Evolutionary conservation across 2,329 filamentous ascomycete species (phyloP), one percentile per base, ranked within the genome.

Genomic region (Sclerotinia sclerotiorum): DNA sequence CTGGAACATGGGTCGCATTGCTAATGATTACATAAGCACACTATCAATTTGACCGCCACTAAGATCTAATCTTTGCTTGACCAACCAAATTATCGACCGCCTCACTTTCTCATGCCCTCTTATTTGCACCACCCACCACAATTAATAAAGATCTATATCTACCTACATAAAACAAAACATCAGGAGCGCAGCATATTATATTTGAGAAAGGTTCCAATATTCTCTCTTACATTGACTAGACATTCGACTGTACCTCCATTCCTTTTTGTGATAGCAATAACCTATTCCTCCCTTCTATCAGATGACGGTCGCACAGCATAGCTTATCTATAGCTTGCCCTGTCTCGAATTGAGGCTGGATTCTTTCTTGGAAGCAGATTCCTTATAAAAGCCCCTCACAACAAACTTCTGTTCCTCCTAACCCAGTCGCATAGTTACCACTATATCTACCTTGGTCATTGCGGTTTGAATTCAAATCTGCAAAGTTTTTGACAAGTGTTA

Each of bases 401-500:
- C 56, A 67, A 63, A 35, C 49, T 42, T 32, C 51, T 57, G 46
- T 49, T 62, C 66, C 32, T 42, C 35, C 42, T 27, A 57, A 56
- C 32, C 39, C 35, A 35, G 62, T 70, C 67, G 58, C 63, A 69
- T 64, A 70, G 39, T 57, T 32, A 64, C 27, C 48, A 64, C 39
- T 48, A 61, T 65, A 69, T 69, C 69, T 70, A 69, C 69, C 69
- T 72, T 73, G 67, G 70, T 72, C 68, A 54, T 72, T 74, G 73
- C 74, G 72, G 73, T 65, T 63, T 73, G 72, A 69, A 72, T 69
- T 54, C 64, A 66, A 55, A 70, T 72, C 69, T 65, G 49, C 65
- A 71, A 67, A 72, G 74, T 73, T 72, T 73, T 68, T 70, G 63
- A 61, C 70, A 70, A 65, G 68, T 72, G 66, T 70, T 73, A 71